A percentile compares a stretch with the other conserved stretches of the same genome.
Conservation (phyloP, 176 grass and related monocot species). For the Saccharum spontaneum region DNA sequence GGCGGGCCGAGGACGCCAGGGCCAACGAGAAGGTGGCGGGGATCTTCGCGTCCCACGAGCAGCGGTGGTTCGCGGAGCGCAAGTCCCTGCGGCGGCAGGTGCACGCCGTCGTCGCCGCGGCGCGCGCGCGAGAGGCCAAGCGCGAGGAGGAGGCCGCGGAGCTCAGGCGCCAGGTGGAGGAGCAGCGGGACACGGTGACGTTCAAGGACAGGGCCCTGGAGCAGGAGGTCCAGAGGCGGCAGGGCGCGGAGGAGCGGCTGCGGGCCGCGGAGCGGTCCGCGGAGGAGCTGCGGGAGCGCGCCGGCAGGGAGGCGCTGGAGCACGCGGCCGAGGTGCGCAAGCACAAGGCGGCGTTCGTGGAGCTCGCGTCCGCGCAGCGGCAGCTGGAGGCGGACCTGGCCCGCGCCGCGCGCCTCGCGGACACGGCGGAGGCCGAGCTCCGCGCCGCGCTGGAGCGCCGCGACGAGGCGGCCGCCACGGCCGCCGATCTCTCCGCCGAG, state of each 20-base stretch:
- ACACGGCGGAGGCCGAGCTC: constrained; percentile 48
- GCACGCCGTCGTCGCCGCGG: constrained; percentile 58
- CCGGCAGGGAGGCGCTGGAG: constrained; percentile 38
- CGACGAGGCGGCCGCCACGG: constrained; percentile 40
- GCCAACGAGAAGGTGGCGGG: constrained; percentile 84
- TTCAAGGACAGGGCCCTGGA: constrained; percentile 52
- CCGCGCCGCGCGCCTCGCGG: constrained; percentile 47
- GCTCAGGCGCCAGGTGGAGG: constrained; percentile 51
- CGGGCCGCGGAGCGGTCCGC: constrained; percentile 26
- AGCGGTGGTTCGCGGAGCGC: constrained; percentile 66
- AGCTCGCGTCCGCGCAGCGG: constrained; percentile 65
- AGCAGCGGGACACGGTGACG: constrained; percentile 27
- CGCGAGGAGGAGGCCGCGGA: constrained; percentile 43
- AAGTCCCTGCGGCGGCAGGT: constrained; percentile 62
- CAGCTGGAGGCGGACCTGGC: constrained; percentile 66
- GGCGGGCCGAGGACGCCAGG: constrained; percentile 65
- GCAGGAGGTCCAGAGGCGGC: constrained; percentile 37
- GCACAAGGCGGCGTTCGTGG: constrained; percentile 71
- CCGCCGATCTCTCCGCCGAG: constrained; percentile 53
- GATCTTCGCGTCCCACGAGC: constrained; percentile 73
- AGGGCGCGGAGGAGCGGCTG: constrained; percentile 49
- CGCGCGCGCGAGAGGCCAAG: constrained; percentile 39
- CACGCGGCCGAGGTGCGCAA: constrained; percentile 59
- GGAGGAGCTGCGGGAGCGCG: constrained; percentile 42
- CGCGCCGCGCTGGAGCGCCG: constrained; percentile 21